phyloP scores from a whole-genome alignment of 2,329 filamentous ascomycete genomes.

The Zymoseptoria passerinii region DNA sequence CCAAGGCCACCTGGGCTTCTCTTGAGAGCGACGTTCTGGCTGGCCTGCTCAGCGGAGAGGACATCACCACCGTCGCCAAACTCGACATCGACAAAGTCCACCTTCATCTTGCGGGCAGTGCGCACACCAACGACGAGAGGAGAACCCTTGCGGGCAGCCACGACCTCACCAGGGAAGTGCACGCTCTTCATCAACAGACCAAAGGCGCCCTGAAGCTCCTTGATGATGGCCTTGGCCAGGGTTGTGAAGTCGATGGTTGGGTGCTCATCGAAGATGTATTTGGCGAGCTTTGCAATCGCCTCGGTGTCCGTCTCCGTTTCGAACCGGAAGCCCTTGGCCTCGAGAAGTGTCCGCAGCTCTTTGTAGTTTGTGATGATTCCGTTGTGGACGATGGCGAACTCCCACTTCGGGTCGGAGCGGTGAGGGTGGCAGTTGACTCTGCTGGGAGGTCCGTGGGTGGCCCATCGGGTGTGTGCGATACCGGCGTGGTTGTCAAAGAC shows the following conservation, averaged over 20 bases:
- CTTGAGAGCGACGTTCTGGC: slow-evolving; percentile 94
- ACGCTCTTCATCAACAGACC: slow-evolving; percentile 96
- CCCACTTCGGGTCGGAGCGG: slow-evolving; percentile 90
- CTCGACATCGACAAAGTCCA: slow-evolving; percentile 98
- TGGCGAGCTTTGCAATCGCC: slow-evolving; percentile 97
- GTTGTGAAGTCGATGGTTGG: slow-evolving; percentile 92
- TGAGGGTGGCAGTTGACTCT: slow-evolving; percentile 97
- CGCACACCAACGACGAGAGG: slow-evolving; percentile 94
- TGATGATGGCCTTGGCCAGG: slow-evolving; percentile 93
- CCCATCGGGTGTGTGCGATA: slow-evolving; percentile 98
- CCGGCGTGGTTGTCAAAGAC: slow-evolving; percentile 96
- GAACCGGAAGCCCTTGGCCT: slow-evolving; percentile 93
- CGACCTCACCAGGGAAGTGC: slow-evolving; percentile 95
- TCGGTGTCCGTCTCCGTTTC: slow-evolving; percentile 99
- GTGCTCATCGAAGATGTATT: slow-evolving; percentile 95
- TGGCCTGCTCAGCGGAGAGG: slow-evolving; percentile 85
- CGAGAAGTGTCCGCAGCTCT: slow-evolving; percentile 88
- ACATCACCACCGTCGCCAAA: slow-evolving; percentile 75
- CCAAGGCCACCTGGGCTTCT: slow-evolving; percentile 56
- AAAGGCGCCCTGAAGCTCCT: slow-evolving; percentile 95
- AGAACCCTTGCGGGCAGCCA: slow-evolving; percentile 96
- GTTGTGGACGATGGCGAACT: slow-evolving; percentile 97
- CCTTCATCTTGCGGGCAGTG: slow-evolving; percentile 99
- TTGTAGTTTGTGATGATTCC: slow-evolving; percentile 99
- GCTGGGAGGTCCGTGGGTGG: slow-evolving; percentile 91